Evolutionary conservation across 306 rosid genomes (phyloP), one percentile per base, ranked within the genome.

Genomic region (Vigna radiata): DNA sequence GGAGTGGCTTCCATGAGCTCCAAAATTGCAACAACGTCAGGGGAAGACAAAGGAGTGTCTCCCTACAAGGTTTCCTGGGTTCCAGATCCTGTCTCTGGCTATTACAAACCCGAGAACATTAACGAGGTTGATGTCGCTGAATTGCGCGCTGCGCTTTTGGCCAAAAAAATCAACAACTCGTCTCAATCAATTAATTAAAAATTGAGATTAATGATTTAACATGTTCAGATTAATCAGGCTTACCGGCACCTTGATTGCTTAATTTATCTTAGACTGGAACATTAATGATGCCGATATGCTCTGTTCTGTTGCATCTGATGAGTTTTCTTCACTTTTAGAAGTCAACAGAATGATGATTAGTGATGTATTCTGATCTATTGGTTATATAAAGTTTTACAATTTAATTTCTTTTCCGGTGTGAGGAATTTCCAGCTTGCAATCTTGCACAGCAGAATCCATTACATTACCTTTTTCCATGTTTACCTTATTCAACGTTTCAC

Each of bases 81-180:
- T 8, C 98, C 98, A 2, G 93, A 92, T 50, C 98, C 98, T 3
- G 89, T 85, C 8, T 92, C 98, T 21, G 98, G 98, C 4, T 85
- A 85, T 78, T 94, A 94, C 78, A 84, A 80, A 5, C 98, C 97
- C 0, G 98, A 89, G 78, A 94, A 89, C 25, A 50, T 21, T 19
- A 74, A 82, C 19, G 95, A 94, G 72, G 81, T 87, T 47, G 98
- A 94, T 68, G 93, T 75, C 5, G 96, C 95, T 2, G 95, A 94
- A 73, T 86, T 94, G 3, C 90, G 98, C 3, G 87, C 91, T 7
- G 33, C 41, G 5, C 93, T 92, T 63, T 47, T 92, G 13, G 83
- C 17, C 64, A 87, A 88, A 63, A 92, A 90, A 54, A 5, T 60
- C 48, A 36, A 62, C 72, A 68, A 72, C 47, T 80, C 3, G 33